Evolutionary conservation across 768 basidiomycete species (phyloP).

Genomic region (Hemileccinum impolitum): DNA sequence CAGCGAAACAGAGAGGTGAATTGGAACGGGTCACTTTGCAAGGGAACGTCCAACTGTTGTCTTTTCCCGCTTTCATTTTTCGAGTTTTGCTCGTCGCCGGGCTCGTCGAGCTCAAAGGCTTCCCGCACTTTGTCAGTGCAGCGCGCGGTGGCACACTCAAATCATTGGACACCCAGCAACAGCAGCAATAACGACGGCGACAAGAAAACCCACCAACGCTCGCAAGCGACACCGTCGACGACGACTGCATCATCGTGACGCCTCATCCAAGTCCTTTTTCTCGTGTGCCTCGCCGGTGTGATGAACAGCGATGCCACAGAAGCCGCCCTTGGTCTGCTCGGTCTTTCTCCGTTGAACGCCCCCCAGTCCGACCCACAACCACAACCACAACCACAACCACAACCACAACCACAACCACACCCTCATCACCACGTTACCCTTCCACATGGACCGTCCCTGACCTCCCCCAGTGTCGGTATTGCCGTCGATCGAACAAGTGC

Average conservation of each 20-base stretch:
- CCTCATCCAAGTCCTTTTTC: slow-evolving; percentile 1
- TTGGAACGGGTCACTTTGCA: slow-evolving; percentile 15
- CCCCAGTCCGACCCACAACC: slow-evolving; percentile 26
- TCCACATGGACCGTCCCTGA: slow-evolving; percentile 28
- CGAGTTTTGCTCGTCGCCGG: slow-evolving; percentile 14
- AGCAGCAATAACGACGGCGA: slow-evolving; percentile 6
- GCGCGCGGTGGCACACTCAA: slow-evolving; percentile 7
- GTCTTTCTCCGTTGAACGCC: slow-evolving; percentile 41
- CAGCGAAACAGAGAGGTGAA: slow-evolving; percentile 15
- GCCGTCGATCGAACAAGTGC: slow-evolving; percentile 22
- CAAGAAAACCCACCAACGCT: slow-evolving; percentile 17
- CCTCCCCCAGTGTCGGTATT: slow-evolving; percentile 22
- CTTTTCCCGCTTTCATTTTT: slow-evolving; percentile 4
- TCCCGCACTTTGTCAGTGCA: neutral
- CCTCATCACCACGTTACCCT: slow-evolving; percentile 23
- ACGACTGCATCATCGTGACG: slow-evolving; percentile 8
- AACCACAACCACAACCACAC: slow-evolving; percentile 25
- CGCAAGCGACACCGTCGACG: slow-evolving; percentile 12
- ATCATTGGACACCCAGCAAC: slow-evolving; percentile 1
- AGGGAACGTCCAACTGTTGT: slow-evolving; percentile 20
- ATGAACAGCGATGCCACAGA: slow-evolving; percentile 58
- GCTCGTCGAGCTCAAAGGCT: slow-evolving; percentile 12
- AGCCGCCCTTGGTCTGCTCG: slow-evolving; percentile 55
- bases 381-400: slow-evolving; percentile 24
- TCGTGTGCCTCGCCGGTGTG: slow-evolving; percentile 16